Percentiles rank a stretch among this genome's conserved stretches.
phyloP scores from a whole-genome alignment of 805 yeast species.

The Candida michaelii region DNA sequence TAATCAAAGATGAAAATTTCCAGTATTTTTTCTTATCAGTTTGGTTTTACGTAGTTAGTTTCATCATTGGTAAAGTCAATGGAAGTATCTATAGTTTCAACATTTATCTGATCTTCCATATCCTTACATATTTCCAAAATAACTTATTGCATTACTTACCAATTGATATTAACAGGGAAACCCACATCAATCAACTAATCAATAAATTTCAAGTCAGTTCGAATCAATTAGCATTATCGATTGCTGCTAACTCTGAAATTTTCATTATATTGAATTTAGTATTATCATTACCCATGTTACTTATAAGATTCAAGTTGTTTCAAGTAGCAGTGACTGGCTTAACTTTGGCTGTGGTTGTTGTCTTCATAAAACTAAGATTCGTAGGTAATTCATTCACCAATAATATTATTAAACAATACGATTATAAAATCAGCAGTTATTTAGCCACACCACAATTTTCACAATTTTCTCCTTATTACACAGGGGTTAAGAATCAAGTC shows the following conservation, averaged over 20 bases:
- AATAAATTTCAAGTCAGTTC: conserved; percentile 29
- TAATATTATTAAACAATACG: conserved; percentile 45
- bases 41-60: conserved; percentile 29
- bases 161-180: conserved; percentile 25
- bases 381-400: conserved; percentile 33
- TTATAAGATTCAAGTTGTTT: conserved; percentile 23
- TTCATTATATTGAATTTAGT: conserved; percentile 25
- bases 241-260: conserved; percentile 40
- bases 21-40: conserved; percentile 38
- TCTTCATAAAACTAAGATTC: conserved; percentile 36
- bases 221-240: conserved; percentile 36
- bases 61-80: conserved; percentile 31
- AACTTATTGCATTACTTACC: conserved; percentile 38
- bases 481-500: conserved; percentile 1
- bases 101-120: conserved; percentile 38
- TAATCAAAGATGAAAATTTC: conserved; percentile 40
- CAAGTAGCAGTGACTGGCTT: conserved; percentile 34
- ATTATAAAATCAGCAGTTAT: conserved; percentile 35
- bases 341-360: conserved; percentile 30
- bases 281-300: conserved; percentile 25
- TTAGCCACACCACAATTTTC: conserved; percentile 18
- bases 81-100: conserved; percentile 40
- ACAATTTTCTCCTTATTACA: conserved; percentile 7
- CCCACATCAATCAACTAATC: conserved; percentile 27
- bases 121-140: conserved; percentile 38